Base-by-base conservation (phyloP, 148 eudicot species). In the Nepenthes mirabilis region DNA sequence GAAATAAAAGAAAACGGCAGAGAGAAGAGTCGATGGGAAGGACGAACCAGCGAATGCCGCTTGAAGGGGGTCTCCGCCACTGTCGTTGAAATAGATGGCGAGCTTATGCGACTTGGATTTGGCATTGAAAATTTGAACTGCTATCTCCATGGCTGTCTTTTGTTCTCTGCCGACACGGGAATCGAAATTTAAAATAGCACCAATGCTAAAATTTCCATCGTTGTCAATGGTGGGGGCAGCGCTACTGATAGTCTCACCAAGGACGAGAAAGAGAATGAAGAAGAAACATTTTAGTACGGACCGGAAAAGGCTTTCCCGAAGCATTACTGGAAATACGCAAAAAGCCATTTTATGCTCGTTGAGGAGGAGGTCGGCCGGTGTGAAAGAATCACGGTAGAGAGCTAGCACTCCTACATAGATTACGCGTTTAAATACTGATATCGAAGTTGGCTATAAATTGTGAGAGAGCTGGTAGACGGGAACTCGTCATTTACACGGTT, bases 131-230 rank as follows among this genome's bases (percentile, higher is more conserved):
- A 23, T 43, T 34, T 34, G 14, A 32, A 47, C 53, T 47, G 64
- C 64, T 9, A 60, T 60, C 64, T 60, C 64, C 64, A 60, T 60
- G 36, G 64, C 64, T 13, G 54, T 32, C 43, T 60, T 60, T 37
- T 48, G 52, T 48, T 60, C 53, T 60, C 64, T 47, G 14, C 64
- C 64, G 34, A 60, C 54, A 48, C 52, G 54, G 11, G 64, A 47
- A 48, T 12, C 54, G 6, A 34, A 4, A 14, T 48, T 35, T n/a
- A 60, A 53, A 23, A 60, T 60, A 6, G 64, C 64, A 2, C 64
- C 64, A 33, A 60, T 49, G 13, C 52, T 49, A n/a, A 49, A 49
- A 49, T 11, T 49, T 49, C 10, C 52, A 49, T 49, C 11, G 13
- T 12, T n/a, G 11, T 49, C n/a, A 2, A 11, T 49, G 10, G 52